Percentiles rank a stretch among this genome's conserved stretches.
Evolutionary conservation across 208 protist genomes (phyloP).

Genomic region (Acanthamoeba castellanii): DNA sequence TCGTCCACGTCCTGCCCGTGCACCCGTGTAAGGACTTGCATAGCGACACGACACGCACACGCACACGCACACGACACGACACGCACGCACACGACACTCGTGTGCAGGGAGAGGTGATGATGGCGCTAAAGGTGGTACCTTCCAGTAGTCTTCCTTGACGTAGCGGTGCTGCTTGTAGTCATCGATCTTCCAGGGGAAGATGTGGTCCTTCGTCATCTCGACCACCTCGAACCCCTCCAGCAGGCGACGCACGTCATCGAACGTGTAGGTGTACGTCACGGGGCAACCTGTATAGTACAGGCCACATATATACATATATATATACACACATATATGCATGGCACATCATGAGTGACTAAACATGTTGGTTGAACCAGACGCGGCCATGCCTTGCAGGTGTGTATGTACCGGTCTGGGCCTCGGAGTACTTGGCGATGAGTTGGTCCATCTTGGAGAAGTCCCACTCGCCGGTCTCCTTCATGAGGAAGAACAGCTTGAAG

Average conservation of each 20-base stretch:
- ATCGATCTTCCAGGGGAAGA: slow-evolving; percentile 48
- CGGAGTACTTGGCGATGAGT: slow-evolving; percentile 57
- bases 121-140: no score
- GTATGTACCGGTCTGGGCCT: slow-evolving; percentile 47
- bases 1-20: neutral
- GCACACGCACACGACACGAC: neutral
- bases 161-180: slow-evolving; percentile 49
- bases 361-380: no score
- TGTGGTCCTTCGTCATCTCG: slow-evolving; percentile 58
- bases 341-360: no score
- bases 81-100: no score
- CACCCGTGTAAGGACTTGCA: neutral
- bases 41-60: no score
- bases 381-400: neutral
- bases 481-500: slow-evolving; percentile 72
- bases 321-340: neutral
- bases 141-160: slow-evolving; percentile 54
- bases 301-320: no score
- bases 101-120: neutral
- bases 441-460: slow-evolving; percentile 59
- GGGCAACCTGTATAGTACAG: neutral
- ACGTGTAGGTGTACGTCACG: slow-evolving; percentile 39
- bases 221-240: slow-evolving; percentile 15
- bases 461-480: slow-evolving; percentile 64
- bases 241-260: neutral